Conservation (phyloP, 495 filamentous ascomycete species). For the Talaromyces ruber region DNA sequence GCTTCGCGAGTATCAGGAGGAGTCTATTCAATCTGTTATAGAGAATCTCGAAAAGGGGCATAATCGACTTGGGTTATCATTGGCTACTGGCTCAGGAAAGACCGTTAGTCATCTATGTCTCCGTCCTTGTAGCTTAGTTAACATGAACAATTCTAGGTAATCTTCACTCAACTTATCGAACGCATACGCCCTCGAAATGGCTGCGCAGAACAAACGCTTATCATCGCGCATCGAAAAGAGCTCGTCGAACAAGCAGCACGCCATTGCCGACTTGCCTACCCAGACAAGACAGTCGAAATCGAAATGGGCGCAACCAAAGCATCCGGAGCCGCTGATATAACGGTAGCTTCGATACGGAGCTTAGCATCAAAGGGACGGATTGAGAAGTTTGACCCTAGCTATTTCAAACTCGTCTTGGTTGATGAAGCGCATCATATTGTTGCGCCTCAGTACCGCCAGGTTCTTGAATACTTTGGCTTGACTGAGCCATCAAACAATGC, state of each 20-base stretch:
- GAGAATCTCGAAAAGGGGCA: constrained; percentile 62
- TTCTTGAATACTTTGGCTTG: constrained; percentile 68
- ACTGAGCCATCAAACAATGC: constrained; percentile 37
- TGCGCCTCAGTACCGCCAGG: constrained; percentile 63
- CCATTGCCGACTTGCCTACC: constrained; percentile 76
- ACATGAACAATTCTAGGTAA: constrained; percentile 45
- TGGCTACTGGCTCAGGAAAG: constrained; percentile 91
- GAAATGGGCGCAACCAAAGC: constrained; percentile 78
- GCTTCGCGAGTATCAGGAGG: constrained; percentile 74
- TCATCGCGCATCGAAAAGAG: constrained; percentile 85
- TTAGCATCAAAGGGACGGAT: constrained; percentile 68
- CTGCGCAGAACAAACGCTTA: constrained; percentile 68
- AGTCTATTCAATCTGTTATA: constrained; percentile 83
- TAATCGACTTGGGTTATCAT: constrained; percentile 74
- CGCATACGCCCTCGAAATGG: constrained; percentile 53
- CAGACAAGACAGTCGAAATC: constrained; percentile 68
- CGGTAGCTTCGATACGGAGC: constrained; percentile 81
- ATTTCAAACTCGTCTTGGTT: constrained; percentile 87
- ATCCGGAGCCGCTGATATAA: constrained; percentile 78
- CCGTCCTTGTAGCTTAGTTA: background rate
- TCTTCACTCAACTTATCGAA: constrained; percentile 92
- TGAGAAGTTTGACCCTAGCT: constrained; percentile 65
- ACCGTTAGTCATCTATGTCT: constrained; percentile 48
- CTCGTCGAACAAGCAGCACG: constrained; percentile 90
- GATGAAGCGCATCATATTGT: constrained; percentile 99